phyloP scores from a whole-genome alignment of 331 rosid species.

The Malus hybrid region DNA sequence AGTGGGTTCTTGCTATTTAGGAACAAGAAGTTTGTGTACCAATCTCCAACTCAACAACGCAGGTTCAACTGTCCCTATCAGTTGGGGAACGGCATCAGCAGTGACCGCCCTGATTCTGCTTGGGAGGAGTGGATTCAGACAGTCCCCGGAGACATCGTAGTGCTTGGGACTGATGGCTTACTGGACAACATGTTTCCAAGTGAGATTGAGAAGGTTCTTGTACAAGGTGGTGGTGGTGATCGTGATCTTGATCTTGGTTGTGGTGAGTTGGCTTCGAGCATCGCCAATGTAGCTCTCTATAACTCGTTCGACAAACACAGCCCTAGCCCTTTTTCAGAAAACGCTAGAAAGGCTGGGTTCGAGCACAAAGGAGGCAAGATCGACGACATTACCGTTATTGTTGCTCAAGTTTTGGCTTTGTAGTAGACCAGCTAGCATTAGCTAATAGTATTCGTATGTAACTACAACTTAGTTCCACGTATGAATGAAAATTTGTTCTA shows the following conservation, averaged over 20 bases:
- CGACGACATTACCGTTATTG: neutral
- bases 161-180: neutral
- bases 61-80: neutral
- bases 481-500: too few relatives aligned
- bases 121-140: neutral
- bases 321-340: too few relatives aligned
- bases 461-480: too few relatives aligned
- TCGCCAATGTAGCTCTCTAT: too few relatives aligned
- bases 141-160: neutral
- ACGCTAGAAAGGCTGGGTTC: neutral
- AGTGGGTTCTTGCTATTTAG: constrained; percentile 19
- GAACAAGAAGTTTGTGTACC: neutral
- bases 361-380: neutral
- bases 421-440: neutral
- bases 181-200: neutral
- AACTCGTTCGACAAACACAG: too few relatives aligned
- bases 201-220: neutral
- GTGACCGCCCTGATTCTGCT: neutral
- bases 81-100: neutral
- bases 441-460: neutral
- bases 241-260: neutral
- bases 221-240: neutral
- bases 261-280: neutral
- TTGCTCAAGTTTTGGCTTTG: neutral
- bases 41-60: neutral